Evolutionary conservation across 352 stramenopile species (phyloP), one percentile per base, ranked within the genome.

Genomic region (Plasmopara muralis): DNA sequence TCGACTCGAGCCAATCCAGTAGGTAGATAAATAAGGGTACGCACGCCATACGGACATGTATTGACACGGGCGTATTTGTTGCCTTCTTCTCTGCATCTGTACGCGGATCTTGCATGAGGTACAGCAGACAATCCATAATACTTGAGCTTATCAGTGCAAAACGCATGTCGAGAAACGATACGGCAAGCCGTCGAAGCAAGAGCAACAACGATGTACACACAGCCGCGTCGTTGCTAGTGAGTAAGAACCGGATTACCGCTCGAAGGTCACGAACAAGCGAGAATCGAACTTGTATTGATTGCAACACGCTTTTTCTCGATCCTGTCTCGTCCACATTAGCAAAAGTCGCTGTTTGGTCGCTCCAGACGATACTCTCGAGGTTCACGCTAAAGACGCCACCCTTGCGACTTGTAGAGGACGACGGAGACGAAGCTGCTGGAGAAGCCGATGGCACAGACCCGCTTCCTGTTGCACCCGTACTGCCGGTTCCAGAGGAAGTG

Each of bases 301-400:
- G 57, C 9, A 86, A 50, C 6, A 72, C 64, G 9, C 62, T 83
- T 13, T 64, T 56, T 31, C 55, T 57, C 5, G 53, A 8, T 8
- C 40, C 7, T 3, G 46, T 9, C 34, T n/a, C 49, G 18, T 57
- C 66, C 42, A 69, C 60, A 31, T 79, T 64, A 13, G 16, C 18
- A n/a, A 20, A 40, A 20, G 16, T 68, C 8, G 20, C 47, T 9
- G 62, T 49, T 39, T 89, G 77, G 39, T 92, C 82, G 46, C 77
- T 92, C 82, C 82, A 92, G 7, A 88, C 77, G 53, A 92, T 92
- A 43, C 70, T 85, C 41, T 92, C 77, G 6, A 90, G 53, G 25
- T 81, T 85, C 47, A 92, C 77, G 37, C 68, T 80, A 31, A 91
- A 83, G 14, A 89, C 81, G 8, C 82, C 78, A 20, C 78, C 77